Percentiles rank a stretch among this genome's conserved stretches.
These are phyloP conservation scores for Lippia alba DNA, from an alignment of 305 asterid species.

Conservation along the genomic window DNA sequence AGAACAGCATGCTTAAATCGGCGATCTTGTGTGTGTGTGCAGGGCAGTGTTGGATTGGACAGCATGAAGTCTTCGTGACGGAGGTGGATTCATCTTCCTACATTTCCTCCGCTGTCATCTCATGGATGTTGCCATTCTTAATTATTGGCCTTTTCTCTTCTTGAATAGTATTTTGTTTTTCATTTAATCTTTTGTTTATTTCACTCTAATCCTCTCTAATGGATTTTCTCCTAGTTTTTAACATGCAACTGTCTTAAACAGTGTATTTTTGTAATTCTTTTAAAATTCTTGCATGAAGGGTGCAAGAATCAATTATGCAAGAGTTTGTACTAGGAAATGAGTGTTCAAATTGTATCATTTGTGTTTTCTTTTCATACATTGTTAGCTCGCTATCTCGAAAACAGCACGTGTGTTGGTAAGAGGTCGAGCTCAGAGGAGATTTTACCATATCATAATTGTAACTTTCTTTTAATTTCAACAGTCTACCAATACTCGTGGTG, in stretches of 20 bases:
- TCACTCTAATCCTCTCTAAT: neutral
- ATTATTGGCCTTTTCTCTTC: too few relatives aligned
- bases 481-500: too few relatives aligned
- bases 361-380: too few relatives aligned
- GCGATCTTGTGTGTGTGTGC: constrained; percentile 30
- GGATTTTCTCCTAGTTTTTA: neutral
- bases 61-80: constrained; percentile 66
- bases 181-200: neutral
- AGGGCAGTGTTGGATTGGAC: constrained; percentile 72
- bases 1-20: constrained; percentile 6
- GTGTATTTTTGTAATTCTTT: neutral
- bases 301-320: neutral
- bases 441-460: too few relatives aligned
- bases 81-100: constrained; percentile 17
- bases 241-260: neutral
- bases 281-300: too few relatives aligned
- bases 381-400: too few relatives aligned
- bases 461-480: too few relatives aligned
- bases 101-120: neutral
- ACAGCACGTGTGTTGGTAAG: too few relatives aligned
- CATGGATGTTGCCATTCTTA: neutral
- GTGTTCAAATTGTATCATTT: too few relatives aligned
- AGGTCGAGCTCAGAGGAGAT: too few relatives aligned
- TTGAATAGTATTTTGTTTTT: neutral
- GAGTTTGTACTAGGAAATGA: neutral